Conservation (phyloP, 768 basidiomycete species). For the Lactifluus piperatus region DNA sequence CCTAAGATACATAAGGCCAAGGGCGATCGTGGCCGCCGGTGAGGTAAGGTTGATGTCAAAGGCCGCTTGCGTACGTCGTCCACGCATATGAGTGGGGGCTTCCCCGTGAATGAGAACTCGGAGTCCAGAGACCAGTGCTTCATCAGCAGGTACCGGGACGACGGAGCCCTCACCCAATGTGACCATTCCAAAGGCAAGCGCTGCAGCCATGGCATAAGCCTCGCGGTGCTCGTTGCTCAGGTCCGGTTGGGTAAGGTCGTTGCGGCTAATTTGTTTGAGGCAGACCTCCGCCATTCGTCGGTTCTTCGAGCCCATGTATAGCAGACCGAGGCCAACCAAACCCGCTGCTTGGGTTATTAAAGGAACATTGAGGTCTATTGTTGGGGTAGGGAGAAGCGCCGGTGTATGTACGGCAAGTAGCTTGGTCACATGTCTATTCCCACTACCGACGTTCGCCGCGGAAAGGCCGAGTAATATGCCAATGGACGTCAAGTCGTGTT, state of each 20-base stretch:
- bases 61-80: constrained; percentile 32
- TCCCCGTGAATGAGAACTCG: constrained; percentile 74
- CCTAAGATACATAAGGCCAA: constrained; percentile 89
- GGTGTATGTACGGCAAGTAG: constrained; percentile 89
- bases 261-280: constrained; percentile 71
- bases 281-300: constrained; percentile 91
- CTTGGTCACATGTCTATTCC: constrained; percentile 83
- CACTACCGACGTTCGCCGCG: constrained; percentile 80
- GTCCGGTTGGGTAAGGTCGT: constrained; percentile 72
- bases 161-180: constrained; percentile 84
- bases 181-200: constrained; percentile 90
- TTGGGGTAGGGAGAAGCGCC: constrained; percentile 80
- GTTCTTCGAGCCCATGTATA: constrained; percentile 84
- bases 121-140: constrained; percentile 56
- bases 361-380: constrained; percentile 83
- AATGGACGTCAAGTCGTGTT: constrained; percentile 92
- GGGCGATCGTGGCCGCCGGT: constrained; percentile 80
- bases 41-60: constrained; percentile 90
- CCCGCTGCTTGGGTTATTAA: constrained; percentile 87
- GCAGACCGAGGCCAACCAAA: constrained; percentile 75
- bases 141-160: constrained; percentile 57
- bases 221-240: constrained; percentile 85
- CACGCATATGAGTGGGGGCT: constrained; percentile 32
- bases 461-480: constrained; percentile 90
- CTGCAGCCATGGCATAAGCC: constrained; percentile 83